Evolutionary conservation across 352 stramenopile genomes (phyloP).

Genomic region (Hyaloperonospora arabidopsidis): DNA sequence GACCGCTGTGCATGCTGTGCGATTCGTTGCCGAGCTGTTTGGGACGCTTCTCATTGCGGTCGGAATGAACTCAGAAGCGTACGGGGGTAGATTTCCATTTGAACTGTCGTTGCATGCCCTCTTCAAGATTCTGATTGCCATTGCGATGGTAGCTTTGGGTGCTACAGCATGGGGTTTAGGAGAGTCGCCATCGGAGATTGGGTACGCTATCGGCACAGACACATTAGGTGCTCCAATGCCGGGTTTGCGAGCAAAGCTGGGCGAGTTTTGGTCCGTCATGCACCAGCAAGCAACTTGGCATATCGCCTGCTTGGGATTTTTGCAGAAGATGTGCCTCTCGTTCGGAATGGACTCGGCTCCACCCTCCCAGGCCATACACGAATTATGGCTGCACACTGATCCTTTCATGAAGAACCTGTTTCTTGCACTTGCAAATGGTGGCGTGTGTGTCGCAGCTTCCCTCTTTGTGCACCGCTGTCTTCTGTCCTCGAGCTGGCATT

Average conservation of each 20-base stretch:
- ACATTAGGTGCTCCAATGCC: constrained; percentile 1
- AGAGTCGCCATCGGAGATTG: constrained; percentile 14
- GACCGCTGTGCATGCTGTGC: constrained; percentile 56
- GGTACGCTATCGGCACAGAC: not conserved
- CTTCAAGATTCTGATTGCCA: constrained; percentile 28
- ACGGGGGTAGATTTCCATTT: constrained; percentile 42
- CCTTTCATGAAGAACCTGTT: constrained; percentile 56
- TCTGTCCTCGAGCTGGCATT: constrained; percentile 55
- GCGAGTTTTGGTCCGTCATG: constrained; percentile 48
- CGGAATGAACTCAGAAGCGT: constrained; percentile 52
- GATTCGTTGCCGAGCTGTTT: constrained; percentile 46
- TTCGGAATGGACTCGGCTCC: constrained; percentile 50
- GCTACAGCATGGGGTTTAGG: constrained; percentile 36
- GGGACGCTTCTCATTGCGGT: constrained; percentile 48
- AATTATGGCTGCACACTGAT: constrained; percentile 56
- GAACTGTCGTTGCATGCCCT: constrained; percentile 36
- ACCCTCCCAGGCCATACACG: constrained; percentile 40
- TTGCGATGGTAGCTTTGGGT: constrained; percentile 29
- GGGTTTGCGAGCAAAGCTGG: constrained; percentile 26
- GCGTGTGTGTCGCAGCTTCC: constrained; percentile 46
- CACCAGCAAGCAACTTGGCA: constrained; percentile 63
- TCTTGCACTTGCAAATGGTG: constrained; percentile 40
- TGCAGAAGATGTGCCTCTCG: constrained; percentile 47
- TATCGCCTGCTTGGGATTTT: constrained; percentile 58
- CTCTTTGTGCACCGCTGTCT: constrained; percentile 48